Evolutionary conservation across 2,329 filamentous ascomycete species (phyloP), one percentile per base, ranked within the genome.

Genomic region (Ilyonectria mors-panacis): DNA sequence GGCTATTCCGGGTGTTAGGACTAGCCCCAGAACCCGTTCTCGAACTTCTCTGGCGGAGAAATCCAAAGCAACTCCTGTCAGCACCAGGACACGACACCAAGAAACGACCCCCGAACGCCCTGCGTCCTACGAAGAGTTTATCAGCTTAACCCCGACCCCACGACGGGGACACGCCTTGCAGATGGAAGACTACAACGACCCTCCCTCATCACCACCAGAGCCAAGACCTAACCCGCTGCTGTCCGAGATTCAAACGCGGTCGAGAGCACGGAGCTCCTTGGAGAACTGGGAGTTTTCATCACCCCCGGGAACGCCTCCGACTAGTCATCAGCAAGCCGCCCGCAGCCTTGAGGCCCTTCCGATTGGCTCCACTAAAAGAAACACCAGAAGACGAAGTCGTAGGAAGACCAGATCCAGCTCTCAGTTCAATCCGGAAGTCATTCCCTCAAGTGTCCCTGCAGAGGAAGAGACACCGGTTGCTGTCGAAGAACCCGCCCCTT

Each of bases 1-100:
- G 0, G 83, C 95, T 68, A 95, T 94, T 72, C 86, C 92, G 1
- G 88, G 91, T 21, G 85, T 95, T 28, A 85, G 85, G 33, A 91
- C 90, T 1, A 91, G 86, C 68, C 73, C 76, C 4, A 69, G 35
- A 70, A 72, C 42, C 44, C 67, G 71, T 21, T 76, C 76, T 30
- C 73, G 71, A 23, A 73, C 69, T 10, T 70, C 64, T 3, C 62
- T 63, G 7, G 62, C 66, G 19, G 67, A 74, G 55, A 67, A 63
- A 21, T 62, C 62, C 42, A 59, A 69, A 37, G 64, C 62, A 19
- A 37, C 66, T n/a, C 44, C 67, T 66, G 42, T 61, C 8, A 37
- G 9, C 7, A 55, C 48, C 23, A 69, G 72, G 12, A 67, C 68
- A 10, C 68, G 68, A 28, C 68, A 73, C n/a, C 81, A 81, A 10